These are phyloP conservation scores for Geotrichum macrosporum DNA, from an alignment of 1,139 yeast species.

Conservation along the genomic window DNA sequence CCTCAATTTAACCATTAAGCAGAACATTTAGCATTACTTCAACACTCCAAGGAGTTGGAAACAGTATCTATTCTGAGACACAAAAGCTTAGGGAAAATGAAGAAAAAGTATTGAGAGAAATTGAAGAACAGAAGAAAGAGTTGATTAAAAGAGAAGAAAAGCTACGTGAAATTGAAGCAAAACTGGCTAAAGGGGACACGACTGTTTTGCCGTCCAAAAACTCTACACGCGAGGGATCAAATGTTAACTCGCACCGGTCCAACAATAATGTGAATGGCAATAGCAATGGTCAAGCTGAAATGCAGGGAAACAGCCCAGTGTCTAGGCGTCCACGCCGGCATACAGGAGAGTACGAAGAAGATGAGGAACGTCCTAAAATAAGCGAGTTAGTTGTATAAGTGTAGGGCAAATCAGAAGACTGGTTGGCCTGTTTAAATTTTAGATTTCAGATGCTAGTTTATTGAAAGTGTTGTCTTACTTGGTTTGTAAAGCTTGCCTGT, in stretches of 20 bases:
- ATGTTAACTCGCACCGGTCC: too few species aligned
- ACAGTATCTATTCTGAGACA: slow-evolving; percentile 29
- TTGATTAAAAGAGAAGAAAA: slow-evolving; percentile 77
- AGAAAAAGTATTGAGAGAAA: slow-evolving; percentile 79
- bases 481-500: too few species aligned
- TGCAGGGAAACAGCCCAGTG: slow-evolving; percentile 3
- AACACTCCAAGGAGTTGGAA: slow-evolving; percentile 22
- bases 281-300: slow-evolving; percentile 2
- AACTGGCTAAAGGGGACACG: slow-evolving; percentile 43
- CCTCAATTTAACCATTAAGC: too few species aligned
- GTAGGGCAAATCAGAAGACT: too few species aligned
- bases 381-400: slow-evolving; percentile 11
- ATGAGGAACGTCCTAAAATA: slow-evolving; percentile 15
- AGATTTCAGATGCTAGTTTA: too few species aligned
- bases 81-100: slow-evolving; percentile 35
- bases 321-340: slow-evolving; percentile 1
- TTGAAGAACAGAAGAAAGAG: slow-evolving; percentile 43
- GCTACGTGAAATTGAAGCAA: slow-evolving; percentile 65
- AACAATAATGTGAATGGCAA: background rate
- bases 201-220: slow-evolving; percentile 1
- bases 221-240: background rate
- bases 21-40: slow-evolving; percentile 8
- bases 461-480: too few species aligned
- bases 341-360: slow-evolving; percentile 11
- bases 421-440: too few species aligned